Conservation (phyloP, 2,329 filamentous ascomycete species). For the Volutella citrinella region DNA sequence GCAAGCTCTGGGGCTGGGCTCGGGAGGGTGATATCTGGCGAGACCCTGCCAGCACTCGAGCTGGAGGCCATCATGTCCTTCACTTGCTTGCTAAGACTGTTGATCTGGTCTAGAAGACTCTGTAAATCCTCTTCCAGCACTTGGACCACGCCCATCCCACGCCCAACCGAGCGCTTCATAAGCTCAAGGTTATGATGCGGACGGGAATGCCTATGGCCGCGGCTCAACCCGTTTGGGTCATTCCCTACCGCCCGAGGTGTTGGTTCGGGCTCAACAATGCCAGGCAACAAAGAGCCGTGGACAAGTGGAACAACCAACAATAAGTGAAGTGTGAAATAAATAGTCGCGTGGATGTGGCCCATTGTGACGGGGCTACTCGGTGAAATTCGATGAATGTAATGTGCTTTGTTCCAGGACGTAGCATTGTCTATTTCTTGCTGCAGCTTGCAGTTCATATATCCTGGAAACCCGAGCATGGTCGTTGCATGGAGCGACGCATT, state of each 20-base stretch:
- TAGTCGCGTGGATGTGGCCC: conserved; percentile 18
- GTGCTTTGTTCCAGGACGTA: too few relatives aligned
- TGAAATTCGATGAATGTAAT: conserved; percentile 1
- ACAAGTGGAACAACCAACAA: conserved; percentile 6
- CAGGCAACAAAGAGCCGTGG: conserved; percentile 11
- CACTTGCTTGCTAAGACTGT: conserved; percentile 26
- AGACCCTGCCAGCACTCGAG: too few relatives aligned
- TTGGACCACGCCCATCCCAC: conserved; percentile 20
- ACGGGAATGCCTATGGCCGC: conserved; percentile 7
- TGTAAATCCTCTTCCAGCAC: conserved; percentile 22
- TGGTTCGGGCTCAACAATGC: conserved; percentile 8
- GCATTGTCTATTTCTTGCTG: too few relatives aligned
- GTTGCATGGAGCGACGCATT: conserved; percentile 34
- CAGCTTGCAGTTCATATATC: too few relatives aligned
- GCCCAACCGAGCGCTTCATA: conserved; percentile 23
- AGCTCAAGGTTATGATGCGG: conserved; percentile 15
- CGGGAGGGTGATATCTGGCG: too few relatives aligned
- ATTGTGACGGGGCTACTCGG: conserved; percentile 18
- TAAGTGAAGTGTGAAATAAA: conserved; percentile 15
- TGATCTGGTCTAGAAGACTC: conserved; percentile 27
- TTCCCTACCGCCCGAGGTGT: conserved; percentile 6
- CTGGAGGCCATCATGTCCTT: conserved; percentile 20
- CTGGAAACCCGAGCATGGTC: not conserved
- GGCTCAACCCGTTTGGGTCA: too few relatives aligned
- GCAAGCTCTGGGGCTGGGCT: not conserved